Conservation (phyloP, 2,329 filamentous ascomycete species). For the Calcarisporium arbuscula region DNA sequence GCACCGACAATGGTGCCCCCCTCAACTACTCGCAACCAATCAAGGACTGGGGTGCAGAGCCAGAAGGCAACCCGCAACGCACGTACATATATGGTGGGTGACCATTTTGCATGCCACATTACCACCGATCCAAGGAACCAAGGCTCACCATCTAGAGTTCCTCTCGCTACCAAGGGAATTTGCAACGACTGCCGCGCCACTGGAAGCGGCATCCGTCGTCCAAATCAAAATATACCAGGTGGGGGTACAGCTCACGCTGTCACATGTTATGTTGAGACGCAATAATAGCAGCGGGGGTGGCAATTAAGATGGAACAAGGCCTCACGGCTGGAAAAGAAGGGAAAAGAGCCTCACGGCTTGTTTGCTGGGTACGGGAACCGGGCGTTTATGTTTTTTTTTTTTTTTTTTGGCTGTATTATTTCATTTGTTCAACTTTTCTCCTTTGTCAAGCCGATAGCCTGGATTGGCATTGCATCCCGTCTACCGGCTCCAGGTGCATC, state of each 20-base stretch:
- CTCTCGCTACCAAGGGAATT: no score
- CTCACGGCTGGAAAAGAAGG: constrained; percentile 23
- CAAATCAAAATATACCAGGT: no score
- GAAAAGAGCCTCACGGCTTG: constrained; percentile 23
- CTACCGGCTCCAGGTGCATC: no score
- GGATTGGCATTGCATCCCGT: neutral
- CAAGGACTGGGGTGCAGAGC: constrained; percentile 1
- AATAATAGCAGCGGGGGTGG: neutral
- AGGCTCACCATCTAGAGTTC: no score
- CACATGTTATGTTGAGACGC: no score
- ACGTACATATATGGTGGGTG: neutral
- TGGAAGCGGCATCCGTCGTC: no score
- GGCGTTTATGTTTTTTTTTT: constrained; percentile 11
- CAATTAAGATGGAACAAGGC: constrained; percentile 8
- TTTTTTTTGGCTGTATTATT: constrained; percentile 2
- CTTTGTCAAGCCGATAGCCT: neutral
- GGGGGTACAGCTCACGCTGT: no score
- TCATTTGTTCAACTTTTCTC: neutral
- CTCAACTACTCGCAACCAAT: neutral
- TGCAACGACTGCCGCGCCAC: no score
- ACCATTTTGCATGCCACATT: no score
- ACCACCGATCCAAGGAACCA: no score
- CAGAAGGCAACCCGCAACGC: constrained; percentile 4
- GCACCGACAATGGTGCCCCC: neutral
- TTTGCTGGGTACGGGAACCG: no score